Base-by-base conservation (phyloP, 768 basidiomycete species). In the Pleurotus djamor region DNA sequence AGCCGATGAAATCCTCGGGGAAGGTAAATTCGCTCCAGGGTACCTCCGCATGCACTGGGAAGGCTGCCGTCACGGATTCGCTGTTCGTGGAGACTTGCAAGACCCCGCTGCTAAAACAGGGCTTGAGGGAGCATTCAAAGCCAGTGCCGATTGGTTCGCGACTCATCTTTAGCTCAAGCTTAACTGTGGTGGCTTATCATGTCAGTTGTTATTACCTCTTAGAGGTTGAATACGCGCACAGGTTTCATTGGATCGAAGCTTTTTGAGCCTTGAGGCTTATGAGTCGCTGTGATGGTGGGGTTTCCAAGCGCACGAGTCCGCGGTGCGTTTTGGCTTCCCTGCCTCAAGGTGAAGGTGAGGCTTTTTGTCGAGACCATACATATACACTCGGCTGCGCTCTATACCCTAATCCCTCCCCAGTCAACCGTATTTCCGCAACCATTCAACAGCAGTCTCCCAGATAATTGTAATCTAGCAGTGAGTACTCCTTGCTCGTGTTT, bases 121-220 rank as follows among this genome's bases (percentile, higher is more conserved):
- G 38, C 83, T 82, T 68, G 83, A 84, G 63, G 79, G 79, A 6
- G 70, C 80, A 0, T 83, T 84, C 73, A 77, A 79, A 68, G 74
- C 76, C 33, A 71, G 73, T 16, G 79, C 83, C 16, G 72, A 79
- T 57, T 84, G 73, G 71, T 77, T 83, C 68, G 62, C 62, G 61
- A 68, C 76, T 61, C 60, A 75, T 59, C 16, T 52, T 45, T 63
- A 47, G 68, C 28, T 13, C 8, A 43, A 3, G 34, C 9, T 51
- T n/a, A n/a, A 43, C 41, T 43, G 41, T 43, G 45, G 45, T 16
- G 45, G 45, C 13, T 2, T n/a, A 7, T 8, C 7, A 7, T 17
- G 16, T 12, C 17, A 47, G 13, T 12, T 16, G 9, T 47, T 47
- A 47, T 47, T 16, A 47, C n/a, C 10, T 47, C n/a, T 17, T n/a